A percentile compares a stretch with the other conserved stretches of the same genome.
phyloP scores from a whole-genome alignment of 352 stramenopile genomes.

The Globisporangium lucens region DNA sequence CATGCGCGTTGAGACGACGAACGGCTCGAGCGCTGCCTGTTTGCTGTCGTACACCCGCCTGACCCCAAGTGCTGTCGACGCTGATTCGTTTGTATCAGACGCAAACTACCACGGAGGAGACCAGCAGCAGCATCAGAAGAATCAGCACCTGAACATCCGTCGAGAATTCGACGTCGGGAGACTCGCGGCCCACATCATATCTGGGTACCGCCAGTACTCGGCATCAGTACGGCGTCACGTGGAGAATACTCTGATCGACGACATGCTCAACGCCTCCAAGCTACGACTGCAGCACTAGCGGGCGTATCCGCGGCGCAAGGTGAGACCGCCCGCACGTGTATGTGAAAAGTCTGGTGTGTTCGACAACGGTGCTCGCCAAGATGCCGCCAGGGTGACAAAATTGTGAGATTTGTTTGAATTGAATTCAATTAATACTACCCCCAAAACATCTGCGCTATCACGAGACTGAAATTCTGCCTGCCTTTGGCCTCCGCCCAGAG shows the following conservation, averaged over 20 bases:
- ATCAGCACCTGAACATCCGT: background rate
- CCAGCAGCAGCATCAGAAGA: background rate
- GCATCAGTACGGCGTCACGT: slow-evolving; percentile 31
- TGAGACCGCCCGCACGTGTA: background rate
- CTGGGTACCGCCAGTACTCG: slow-evolving; percentile 26
- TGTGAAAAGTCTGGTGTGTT: background rate
- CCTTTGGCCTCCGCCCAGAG: background rate
- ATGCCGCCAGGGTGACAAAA: background rate
- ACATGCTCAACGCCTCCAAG: slow-evolving; percentile 2
- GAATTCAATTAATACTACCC: background rate
- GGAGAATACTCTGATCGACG: slow-evolving; percentile 28
- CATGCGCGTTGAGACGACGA: background rate
- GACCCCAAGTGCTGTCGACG: slow-evolving; percentile 20
- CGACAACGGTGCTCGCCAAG: background rate
- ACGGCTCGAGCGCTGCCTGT: background rate
- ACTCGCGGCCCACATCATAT: slow-evolving; percentile 22
- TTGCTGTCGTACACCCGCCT: slow-evolving; percentile 27
- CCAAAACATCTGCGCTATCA: background rate
- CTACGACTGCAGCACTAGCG: background rate
- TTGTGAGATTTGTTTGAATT: background rate
- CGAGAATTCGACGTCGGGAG: background rate
- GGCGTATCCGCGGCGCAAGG: background rate
- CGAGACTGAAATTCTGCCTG: background rate
- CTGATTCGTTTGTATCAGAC: background rate
- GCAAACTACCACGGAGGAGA: background rate